Evolutionary conservation across 805 yeast genomes (phyloP).

Genomic region (Yarrowia sp.): DNA sequence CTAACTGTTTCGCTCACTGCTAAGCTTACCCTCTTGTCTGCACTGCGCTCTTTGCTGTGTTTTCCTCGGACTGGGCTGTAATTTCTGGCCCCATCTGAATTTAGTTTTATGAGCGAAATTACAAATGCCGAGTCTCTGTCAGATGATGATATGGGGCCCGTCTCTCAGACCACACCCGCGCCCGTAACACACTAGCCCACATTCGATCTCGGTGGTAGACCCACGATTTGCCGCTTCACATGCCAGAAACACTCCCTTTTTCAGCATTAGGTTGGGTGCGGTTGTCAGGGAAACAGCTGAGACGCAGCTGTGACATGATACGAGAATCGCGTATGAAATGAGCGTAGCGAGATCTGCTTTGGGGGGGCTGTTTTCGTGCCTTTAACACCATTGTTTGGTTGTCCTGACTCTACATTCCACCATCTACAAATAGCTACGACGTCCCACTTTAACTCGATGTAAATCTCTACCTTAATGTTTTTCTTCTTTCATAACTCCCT

Average conservation of each 20-base stretch:
- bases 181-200: not conserved
- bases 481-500: too few species aligned
- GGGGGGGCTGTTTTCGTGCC: too few species aligned
- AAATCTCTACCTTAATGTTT: too few species aligned
- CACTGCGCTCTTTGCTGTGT: conserved; percentile 10
- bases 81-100: conserved; percentile 18
- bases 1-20: too few species aligned
- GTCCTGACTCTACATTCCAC: too few species aligned
- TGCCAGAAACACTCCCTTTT: conserved; percentile 24
- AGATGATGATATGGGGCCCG: too few species aligned
- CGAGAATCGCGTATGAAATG: not conserved
- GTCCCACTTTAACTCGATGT: too few species aligned
- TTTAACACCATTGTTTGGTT: too few species aligned
- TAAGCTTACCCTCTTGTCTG: too few species aligned
- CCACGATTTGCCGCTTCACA: not conserved
- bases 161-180: not conserved
- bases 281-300: conserved; percentile 38
- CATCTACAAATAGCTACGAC: too few species aligned
- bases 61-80: conserved; percentile 22
- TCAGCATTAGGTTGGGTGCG: conserved; percentile 3
- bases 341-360: too few species aligned
- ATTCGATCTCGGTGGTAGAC: not conserved
- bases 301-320: conserved; percentile 38
- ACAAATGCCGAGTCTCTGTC: too few species aligned
- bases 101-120: conserved; percentile 18